Conservation (phyloP, 805 yeast genomes). For the Saccharomycopsis olivae region DNA sequence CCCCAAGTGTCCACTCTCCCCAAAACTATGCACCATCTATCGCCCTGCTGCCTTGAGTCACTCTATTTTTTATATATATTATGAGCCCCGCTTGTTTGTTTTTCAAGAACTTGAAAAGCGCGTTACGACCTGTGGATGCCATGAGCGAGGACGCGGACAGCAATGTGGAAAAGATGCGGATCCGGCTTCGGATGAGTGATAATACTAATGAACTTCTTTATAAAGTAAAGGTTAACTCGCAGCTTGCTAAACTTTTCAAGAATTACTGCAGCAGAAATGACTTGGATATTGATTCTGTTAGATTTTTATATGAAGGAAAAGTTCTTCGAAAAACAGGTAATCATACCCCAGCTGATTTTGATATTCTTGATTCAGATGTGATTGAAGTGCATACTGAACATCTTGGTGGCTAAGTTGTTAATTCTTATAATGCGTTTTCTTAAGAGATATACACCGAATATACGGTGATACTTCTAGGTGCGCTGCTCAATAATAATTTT, state of each 20-base stretch:
- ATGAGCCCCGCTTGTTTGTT: too few species aligned
- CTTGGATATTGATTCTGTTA: conserved; percentile 6
- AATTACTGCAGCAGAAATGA: conserved; percentile 15
- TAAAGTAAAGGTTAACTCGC: conserved; percentile 9
- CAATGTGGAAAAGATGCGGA: conserved; percentile 2
- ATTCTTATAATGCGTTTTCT: neutral
- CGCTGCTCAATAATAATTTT: too few species aligned
- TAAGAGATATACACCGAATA: too few species aligned
- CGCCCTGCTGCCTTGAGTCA: too few species aligned
- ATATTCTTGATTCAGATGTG: neutral
- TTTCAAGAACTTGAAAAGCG: too few species aligned
- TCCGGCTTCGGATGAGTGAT: conserved; percentile 15
- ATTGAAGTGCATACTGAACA: neutral
- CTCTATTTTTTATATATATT: too few species aligned
- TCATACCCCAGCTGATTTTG: neutral
- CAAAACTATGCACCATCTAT: too few species aligned
- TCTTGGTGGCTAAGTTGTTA: neutral
- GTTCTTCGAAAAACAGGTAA: neutral
- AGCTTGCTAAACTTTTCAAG: conserved; percentile 10
- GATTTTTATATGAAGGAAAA: conserved; percentile 11
- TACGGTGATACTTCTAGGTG: too few species aligned
- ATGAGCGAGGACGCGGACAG: neutral
- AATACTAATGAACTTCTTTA: conserved; percentile 13
- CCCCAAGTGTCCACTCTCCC: too few species aligned
- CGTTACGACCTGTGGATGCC: too few species aligned